Evolutionary conservation across 345 rosid species (phyloP), one percentile per base, ranked within the genome.

Genomic region (Stellera chamaejasme): DNA sequence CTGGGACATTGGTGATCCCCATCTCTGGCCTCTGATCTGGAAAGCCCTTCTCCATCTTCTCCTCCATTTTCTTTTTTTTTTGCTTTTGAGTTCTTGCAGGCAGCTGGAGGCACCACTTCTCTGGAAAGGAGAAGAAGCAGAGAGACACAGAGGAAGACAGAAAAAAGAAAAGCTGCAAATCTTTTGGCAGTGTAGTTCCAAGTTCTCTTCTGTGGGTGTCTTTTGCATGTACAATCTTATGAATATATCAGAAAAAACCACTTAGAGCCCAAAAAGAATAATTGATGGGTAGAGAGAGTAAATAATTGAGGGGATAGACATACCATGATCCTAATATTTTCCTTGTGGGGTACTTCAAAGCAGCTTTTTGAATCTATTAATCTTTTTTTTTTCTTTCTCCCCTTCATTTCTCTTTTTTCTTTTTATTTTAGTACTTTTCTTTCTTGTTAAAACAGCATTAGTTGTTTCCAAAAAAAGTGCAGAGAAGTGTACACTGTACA

Each of bases 31-130:
- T 53, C 44, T 68, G 69, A 62, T 62, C 63, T 2, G 64, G 50
- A 54, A 68, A 66, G 32, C 69, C 71, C 67, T 77, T 69, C 67
- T 77, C 82, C 77, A 66, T 69, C n/a, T 36, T 71, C 28, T 71
- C 56, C 54, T 67, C 69, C 71, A 72, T 62, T 46, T 56, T n/a
- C n/a, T n/a, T 36, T 70, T 23, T 71, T 51, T 56, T 67, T 67
- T 69, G 71, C 60, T 46, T 56, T 50, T 53, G 58, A 61, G 39
- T 11, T 60, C 50, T 55, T 49, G 65, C 53, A 62, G 23, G 23
- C 23, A 19, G 23, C 23, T 0, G 23, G 23, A 19, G 23, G 27
- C 52, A 58, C 59, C 60, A 65, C 57, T 57, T 56, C 13, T 15
- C 44, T 44, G 27, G 32, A 58, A 57, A 45, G 11, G 25, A 47